phyloP scores from a whole-genome alignment of 345 rosid species.

The Lepidium didymum region DNA sequence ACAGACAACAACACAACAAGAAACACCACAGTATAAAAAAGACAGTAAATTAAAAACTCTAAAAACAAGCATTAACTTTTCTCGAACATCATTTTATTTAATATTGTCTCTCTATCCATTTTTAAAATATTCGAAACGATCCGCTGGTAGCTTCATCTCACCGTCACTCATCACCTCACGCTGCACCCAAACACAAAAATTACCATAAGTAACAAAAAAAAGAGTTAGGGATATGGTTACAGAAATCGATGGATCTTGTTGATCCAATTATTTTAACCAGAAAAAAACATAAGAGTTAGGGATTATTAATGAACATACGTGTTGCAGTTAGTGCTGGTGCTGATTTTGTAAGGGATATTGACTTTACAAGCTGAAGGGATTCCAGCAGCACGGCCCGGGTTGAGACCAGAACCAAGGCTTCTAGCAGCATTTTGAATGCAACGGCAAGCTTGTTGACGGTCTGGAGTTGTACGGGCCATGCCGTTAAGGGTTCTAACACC shows the following conservation, averaged over 20 bases:
- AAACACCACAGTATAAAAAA: neutral
- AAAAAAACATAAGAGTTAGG: neutral
- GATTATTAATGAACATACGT: conserved; percentile 4
- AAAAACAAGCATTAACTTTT: neutral
- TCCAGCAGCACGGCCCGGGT: conserved; percentile 17
- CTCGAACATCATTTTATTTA: conserved; percentile 12
- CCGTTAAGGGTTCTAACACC: conserved; percentile 15
- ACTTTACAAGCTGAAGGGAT: conserved; percentile 14
- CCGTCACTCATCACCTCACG: conserved; percentile 7
- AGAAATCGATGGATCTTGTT: too few relatives aligned
- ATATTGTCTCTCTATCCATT: neutral
- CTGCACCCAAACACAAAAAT: conserved; percentile 8
- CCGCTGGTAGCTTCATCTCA: conserved; percentile 7
- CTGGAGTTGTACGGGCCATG: conserved; percentile 20
- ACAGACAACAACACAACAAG: neutral
- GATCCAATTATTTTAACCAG: too few relatives aligned
- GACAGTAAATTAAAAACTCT: neutral
- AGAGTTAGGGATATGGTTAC: too few relatives aligned
- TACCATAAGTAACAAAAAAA: too few relatives aligned
- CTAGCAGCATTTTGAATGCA: conserved; percentile 18
- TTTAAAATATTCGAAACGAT: conserved; percentile 6
- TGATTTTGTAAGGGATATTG: conserved; percentile 22
- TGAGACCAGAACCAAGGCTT: neutral
- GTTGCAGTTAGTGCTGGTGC: conserved; percentile 27
- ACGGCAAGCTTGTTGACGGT: conserved; percentile 25